Percentiles rank a stretch among this genome's conserved stretches.
These are phyloP conservation scores for Protomyces inouyei DNA, from an alignment of 1,139 yeast species.

Conservation along the genomic window DNA sequence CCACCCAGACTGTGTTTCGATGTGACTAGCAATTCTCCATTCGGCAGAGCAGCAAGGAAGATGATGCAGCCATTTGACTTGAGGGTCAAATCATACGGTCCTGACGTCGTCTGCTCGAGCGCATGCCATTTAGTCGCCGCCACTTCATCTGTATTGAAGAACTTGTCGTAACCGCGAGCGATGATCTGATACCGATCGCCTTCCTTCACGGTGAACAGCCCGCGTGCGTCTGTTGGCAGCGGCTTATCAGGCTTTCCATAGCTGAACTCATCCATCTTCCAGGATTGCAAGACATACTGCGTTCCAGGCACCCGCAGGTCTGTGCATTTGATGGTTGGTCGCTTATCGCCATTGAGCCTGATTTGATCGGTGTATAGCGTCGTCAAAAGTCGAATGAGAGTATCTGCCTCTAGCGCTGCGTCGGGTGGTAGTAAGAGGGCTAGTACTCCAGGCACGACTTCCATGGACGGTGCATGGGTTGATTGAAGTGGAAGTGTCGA, in stretches of 20 bases:
- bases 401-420: background rate
- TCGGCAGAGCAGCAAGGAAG: constrained; percentile 67
- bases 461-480: background rate
- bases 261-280: constrained; percentile 24
- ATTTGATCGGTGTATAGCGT: constrained; percentile 4
- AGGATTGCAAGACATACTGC: background rate
- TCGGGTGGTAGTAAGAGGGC: background rate
- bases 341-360: constrained; percentile 24
- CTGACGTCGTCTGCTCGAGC: constrained; percentile 50
- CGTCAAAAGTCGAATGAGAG: background rate
- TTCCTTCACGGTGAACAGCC: constrained; percentile 54
- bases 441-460: background rate
- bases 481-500: background rate
- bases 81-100: constrained; percentile 75
- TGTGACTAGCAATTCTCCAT: constrained; percentile 66
- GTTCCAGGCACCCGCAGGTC: constrained; percentile 1
- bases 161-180: constrained; percentile 89
- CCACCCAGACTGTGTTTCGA: constrained; percentile 85
- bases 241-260: constrained; percentile 41
- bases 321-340: constrained; percentile 23
- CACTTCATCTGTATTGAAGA: constrained; percentile 74
- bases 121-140: constrained; percentile 47
- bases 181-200: constrained; percentile 46
- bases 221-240: constrained; percentile 76
- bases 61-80: constrained; percentile 95